Conservation (phyloP, 176 grass and related monocot genomes). For the Cocos nucifera region DNA sequence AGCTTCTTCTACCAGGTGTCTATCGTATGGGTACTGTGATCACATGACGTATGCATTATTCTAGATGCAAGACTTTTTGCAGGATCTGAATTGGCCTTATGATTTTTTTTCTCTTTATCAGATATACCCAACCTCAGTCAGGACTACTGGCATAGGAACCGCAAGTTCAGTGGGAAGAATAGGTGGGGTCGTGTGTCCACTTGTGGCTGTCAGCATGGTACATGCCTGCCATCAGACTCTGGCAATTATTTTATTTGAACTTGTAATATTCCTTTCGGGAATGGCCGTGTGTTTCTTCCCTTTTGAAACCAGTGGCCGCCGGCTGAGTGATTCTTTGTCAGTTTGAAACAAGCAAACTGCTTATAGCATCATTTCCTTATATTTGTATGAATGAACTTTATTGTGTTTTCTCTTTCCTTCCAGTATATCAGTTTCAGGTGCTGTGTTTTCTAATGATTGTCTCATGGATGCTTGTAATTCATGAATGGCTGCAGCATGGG, state of each 20-base stretch:
- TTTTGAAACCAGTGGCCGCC: constrained; percentile 63
- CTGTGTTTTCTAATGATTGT: too few species aligned
- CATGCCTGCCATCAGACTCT: constrained; percentile 61
- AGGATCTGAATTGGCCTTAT: too few species aligned
- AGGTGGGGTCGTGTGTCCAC: constrained; percentile 68
- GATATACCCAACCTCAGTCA: constrained; percentile 88
- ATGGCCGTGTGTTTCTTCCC: constrained; percentile 59
- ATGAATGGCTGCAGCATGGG: too few species aligned
- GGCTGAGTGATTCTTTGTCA: constrained; percentile 54
- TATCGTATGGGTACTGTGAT: too few species aligned
- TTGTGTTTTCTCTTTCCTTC: too few species aligned
- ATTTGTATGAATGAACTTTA: too few species aligned
- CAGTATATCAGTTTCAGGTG: too few species aligned
- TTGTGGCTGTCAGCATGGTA: constrained; percentile 71
- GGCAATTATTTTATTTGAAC: constrained; percentile 55
- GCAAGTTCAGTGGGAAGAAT: constrained; percentile 69
- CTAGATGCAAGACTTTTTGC: too few species aligned
- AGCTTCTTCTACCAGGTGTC: too few species aligned
- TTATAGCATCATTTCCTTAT: too few species aligned
- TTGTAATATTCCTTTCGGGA: constrained; percentile 53
- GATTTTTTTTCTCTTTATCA: constrained; percentile 10
- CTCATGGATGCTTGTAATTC: too few species aligned
- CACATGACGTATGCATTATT: too few species aligned
- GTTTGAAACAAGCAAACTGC: constrained; percentile 9
- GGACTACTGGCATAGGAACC: constrained; percentile 65